A percentile compares a stretch with the other conserved stretches of the same genome.
These are phyloP conservation scores for Pelagomonas calceolata DNA, from an alignment of 108 stramenopile genomes.

Conservation along the genomic window DNA sequence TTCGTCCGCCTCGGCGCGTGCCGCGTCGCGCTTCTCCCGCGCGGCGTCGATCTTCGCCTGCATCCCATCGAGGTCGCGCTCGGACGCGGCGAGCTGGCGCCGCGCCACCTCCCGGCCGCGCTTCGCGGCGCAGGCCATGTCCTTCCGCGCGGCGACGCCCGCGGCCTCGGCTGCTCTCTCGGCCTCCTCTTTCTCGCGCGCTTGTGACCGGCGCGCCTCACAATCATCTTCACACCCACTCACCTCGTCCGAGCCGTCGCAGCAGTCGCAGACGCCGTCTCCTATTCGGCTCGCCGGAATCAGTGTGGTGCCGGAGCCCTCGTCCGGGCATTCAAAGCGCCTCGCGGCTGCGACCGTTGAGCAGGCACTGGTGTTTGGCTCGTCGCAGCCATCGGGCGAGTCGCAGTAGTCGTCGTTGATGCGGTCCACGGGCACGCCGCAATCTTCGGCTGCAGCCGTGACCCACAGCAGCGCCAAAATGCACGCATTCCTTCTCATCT, in stretches of 20 bases:
- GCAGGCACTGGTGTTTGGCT: conserved; percentile 23
- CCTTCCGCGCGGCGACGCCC: not conserved
- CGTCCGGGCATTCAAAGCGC: conserved; percentile 22
- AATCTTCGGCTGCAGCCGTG: too few species aligned
- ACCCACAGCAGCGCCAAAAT: too few species aligned
- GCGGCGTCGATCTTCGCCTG: not conserved
- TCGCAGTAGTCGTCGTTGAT: conserved; percentile 35
- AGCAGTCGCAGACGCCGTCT: conserved; percentile 50
- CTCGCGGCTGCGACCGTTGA: not conserved
- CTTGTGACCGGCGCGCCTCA: not conserved
- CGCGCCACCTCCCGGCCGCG: not conserved
- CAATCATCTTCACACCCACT: not conserved
- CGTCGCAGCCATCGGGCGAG: conserved; percentile 24
- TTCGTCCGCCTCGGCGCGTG: not conserved
- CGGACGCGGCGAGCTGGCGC: too few species aligned
- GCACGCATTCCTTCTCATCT: too few species aligned
- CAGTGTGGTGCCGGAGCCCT: not conserved
- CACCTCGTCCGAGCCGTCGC: conserved; percentile 42
- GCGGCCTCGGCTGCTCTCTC: not conserved
- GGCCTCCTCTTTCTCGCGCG: not conserved
- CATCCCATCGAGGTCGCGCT: too few species aligned
- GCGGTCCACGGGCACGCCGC: too few species aligned
- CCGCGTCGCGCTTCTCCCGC: too few species aligned
- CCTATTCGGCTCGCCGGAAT: conserved; percentile 37
- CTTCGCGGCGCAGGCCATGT: not conserved